These are phyloP conservation scores for Backusella australiensis DNA, from an alignment of 192 early-diverging fungal genomes.

Conservation along the genomic window DNA sequence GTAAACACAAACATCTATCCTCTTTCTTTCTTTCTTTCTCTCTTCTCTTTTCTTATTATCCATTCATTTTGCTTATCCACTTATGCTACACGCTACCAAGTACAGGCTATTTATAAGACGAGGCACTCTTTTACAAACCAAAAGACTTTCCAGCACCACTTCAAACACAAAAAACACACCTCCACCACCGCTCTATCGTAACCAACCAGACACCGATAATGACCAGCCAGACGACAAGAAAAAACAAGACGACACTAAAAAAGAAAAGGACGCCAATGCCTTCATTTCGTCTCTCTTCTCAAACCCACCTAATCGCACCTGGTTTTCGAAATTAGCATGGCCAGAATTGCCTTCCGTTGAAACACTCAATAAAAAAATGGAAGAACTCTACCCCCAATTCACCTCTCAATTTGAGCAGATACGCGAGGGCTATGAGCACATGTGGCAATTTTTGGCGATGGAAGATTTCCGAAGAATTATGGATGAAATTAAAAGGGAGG, in stretches of 20 bases:
- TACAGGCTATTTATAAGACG: neutral
- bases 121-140: neutral
- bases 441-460: conserved; percentile 20
- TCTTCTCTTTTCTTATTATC: neutral
- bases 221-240: neutral
- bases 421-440: conserved; percentile 13
- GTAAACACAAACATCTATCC: neutral
- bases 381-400: conserved; percentile 17
- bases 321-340: conserved; percentile 13
- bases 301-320: neutral
- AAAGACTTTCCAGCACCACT: neutral
- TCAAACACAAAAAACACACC: neutral
- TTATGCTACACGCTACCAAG: neutral
- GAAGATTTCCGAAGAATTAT: conserved; percentile 22
- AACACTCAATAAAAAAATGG: conserved; percentile 19
- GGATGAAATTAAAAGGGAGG: conserved; percentile 8
- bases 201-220: neutral
- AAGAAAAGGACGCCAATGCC: neutral
- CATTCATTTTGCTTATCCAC: neutral
- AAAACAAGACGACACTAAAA: neutral
- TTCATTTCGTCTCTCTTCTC: conserved; percentile 1
- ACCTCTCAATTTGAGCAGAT: conserved; percentile 21
- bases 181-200: neutral
- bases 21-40: neutral
- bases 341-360: conserved; percentile 15